phyloP scores from a whole-genome alignment of 345 rosid species.

The Eucalyptus regnans region DNA sequence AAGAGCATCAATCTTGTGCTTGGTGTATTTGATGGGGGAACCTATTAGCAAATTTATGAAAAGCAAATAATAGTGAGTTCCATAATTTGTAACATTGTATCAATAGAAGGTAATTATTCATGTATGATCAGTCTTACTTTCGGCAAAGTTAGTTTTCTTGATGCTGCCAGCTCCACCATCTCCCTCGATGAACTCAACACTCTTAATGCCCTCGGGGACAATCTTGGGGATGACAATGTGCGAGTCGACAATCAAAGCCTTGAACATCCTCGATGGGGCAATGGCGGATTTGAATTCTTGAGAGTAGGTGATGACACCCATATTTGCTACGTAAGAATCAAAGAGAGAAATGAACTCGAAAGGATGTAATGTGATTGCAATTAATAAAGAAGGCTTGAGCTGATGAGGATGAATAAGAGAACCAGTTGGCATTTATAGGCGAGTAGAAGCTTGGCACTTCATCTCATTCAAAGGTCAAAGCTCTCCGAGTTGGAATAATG shows the following conservation, averaged over 20 bases:
- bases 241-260: slow-evolving; percentile 18
- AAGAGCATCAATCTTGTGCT: slow-evolving; percentile 18
- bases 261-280: slow-evolving; percentile 19
- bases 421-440: neutral
- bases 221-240: slow-evolving; percentile 5
- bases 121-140: neutral
- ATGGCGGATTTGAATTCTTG: slow-evolving; percentile 2
- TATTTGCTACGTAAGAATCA: neutral
- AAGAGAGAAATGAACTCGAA: neutral
- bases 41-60: neutral
- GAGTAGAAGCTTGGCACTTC: neutral
- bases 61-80: neutral
- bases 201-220: slow-evolving; percentile 11
- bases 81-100: neutral
- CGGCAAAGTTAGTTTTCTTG: neutral
- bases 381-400: neutral
- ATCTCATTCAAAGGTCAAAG: neutral
- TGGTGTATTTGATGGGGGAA: slow-evolving; percentile 7
- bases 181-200: neutral
- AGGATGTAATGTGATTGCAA: neutral
- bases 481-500: neutral
- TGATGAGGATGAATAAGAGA: neutral
- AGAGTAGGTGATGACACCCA: neutral
- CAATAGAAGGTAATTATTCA: neutral
- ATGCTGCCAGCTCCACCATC: neutral